Evolutionary conservation across 371 early-diverging fungal species (phyloP).

Genomic region (Mucor plumbeus): DNA sequence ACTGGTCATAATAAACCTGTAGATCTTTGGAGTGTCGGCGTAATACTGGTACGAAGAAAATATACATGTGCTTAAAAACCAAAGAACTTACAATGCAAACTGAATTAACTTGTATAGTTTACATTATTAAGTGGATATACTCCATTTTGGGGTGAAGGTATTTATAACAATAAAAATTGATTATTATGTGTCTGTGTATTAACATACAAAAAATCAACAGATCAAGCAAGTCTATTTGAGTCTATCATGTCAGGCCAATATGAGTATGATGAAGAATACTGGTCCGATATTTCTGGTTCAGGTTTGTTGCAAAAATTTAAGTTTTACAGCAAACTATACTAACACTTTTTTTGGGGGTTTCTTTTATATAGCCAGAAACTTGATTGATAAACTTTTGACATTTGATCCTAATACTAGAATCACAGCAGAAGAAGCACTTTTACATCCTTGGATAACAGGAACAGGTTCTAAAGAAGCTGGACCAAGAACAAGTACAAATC

Average conservation of each 20-base stretch:
- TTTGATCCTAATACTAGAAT: constrained; percentile 73
- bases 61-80: no score
- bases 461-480: constrained; percentile 30
- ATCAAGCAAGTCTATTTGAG: constrained; percentile 65
- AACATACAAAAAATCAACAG: constrained; percentile 14
- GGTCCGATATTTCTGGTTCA: constrained; percentile 77
- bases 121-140: constrained; percentile 87
- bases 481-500: constrained; percentile 34
- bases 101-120: constrained; percentile 41
- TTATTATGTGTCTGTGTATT: no score
- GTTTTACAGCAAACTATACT: background rate
- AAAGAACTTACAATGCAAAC: background rate
- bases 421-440: constrained; percentile 76
- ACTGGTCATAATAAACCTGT: constrained; percentile 71
- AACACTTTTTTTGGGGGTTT: background rate
- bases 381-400: constrained; percentile 74
- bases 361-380: constrained; percentile 74
- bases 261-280: constrained; percentile 79
- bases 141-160: constrained; percentile 86
- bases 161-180: background rate
- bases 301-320: constrained; percentile 36
- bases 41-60: constrained; percentile 64
- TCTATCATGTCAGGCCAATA: constrained; percentile 72
- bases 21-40: constrained; percentile 94
- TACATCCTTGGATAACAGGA: constrained; percentile 77